A percentile compares a stretch with the other conserved stretches of the same genome.
Conservation (phyloP, 495 filamentous ascomycete species). For the Hypoxylon intermedium region DNA sequence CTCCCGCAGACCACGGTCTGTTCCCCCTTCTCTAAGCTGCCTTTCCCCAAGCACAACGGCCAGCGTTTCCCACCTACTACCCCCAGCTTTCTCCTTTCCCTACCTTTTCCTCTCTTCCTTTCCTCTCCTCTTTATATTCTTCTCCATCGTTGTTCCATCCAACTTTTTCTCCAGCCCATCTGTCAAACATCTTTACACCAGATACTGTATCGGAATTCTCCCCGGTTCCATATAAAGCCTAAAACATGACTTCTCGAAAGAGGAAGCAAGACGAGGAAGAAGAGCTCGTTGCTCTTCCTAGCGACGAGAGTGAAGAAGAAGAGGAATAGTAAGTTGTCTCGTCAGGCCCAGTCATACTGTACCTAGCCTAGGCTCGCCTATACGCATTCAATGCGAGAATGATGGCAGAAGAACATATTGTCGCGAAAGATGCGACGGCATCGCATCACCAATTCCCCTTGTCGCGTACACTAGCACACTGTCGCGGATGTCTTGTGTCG, state of each 20-base stretch:
- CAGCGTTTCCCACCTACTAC: constrained; percentile 45
- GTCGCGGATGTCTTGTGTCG: constrained; percentile 26
- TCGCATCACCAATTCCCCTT: neutral
- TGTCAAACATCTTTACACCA: constrained; percentile 16
- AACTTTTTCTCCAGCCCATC: constrained; percentile 36
- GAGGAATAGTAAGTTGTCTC: constrained; percentile 58
- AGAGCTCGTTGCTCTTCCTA: constrained; percentile 60
- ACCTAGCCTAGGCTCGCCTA: neutral
- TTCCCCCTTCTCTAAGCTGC: constrained; percentile 36
- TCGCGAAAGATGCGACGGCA: constrained; percentile 36
- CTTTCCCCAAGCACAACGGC: constrained; percentile 39
- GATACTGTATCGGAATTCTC: constrained; percentile 36
- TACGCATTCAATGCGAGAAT: neutral
- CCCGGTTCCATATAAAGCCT: constrained; percentile 23
- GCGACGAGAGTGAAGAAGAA: constrained; percentile 56
- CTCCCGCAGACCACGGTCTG: constrained; percentile 30
- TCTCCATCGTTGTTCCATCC: constrained; percentile 34
- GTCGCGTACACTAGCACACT: constrained; percentile 34
- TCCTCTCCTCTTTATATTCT: constrained; percentile 32
- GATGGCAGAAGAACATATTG: constrained; percentile 3
- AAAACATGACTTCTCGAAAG: constrained; percentile 56
- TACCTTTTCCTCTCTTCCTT: constrained; percentile 37
- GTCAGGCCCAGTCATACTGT: constrained; percentile 17
- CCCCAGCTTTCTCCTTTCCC: constrained; percentile 44
- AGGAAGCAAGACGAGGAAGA: constrained; percentile 59